These are phyloP conservation scores for Penicillium manginii DNA, from an alignment of 495 filamentous ascomycete genomes.

Conservation along the genomic window DNA sequence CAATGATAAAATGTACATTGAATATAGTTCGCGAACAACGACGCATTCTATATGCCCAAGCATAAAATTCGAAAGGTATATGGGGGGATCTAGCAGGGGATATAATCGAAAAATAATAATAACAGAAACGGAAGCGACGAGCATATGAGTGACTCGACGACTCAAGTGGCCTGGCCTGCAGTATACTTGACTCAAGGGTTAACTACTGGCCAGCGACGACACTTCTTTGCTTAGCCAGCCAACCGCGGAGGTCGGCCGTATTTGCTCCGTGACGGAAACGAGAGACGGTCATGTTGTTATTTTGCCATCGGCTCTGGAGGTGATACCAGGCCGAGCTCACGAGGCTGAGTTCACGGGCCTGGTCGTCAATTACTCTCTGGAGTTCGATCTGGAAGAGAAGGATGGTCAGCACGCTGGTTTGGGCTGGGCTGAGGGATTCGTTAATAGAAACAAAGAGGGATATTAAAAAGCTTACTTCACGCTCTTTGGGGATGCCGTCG, in stretches of 20 bases:
- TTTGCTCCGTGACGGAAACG: slow-evolving; percentile 54
- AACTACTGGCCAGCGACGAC: slow-evolving; percentile 61
- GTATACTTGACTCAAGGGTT: slow-evolving; percentile 9
- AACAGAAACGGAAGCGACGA: neutral
- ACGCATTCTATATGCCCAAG: slow-evolving; percentile 16
- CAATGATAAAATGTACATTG: too few species aligned
- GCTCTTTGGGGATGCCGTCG: slow-evolving; percentile 50
- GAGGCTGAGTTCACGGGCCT: slow-evolving; percentile 76
- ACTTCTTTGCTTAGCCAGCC: slow-evolving; percentile 87
- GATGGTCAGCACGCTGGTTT: slow-evolving; percentile 18
- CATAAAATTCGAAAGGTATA: slow-evolving; percentile 12
- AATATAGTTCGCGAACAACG: too few species aligned
- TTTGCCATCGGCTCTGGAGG: slow-evolving; percentile 79
- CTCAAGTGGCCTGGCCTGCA: neutral
- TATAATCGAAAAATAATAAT: slow-evolving; percentile 11
- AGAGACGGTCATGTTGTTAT: slow-evolving; percentile 74
- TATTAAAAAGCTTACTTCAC: slow-evolving; percentile 51
- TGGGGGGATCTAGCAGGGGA: slow-evolving; percentile 13
- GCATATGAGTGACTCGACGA: neutral
- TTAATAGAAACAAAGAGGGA: too few species aligned
- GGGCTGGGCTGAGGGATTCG: too few species aligned
- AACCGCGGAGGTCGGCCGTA: slow-evolving; percentile 81
- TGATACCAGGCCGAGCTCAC: slow-evolving; percentile 94
- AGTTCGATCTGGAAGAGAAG: slow-evolving; percentile 51
- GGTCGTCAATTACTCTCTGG: slow-evolving; percentile 67